Evolutionary conservation across 345 rosid species (phyloP).

Genomic region (Ceriops zippeliana): DNA sequence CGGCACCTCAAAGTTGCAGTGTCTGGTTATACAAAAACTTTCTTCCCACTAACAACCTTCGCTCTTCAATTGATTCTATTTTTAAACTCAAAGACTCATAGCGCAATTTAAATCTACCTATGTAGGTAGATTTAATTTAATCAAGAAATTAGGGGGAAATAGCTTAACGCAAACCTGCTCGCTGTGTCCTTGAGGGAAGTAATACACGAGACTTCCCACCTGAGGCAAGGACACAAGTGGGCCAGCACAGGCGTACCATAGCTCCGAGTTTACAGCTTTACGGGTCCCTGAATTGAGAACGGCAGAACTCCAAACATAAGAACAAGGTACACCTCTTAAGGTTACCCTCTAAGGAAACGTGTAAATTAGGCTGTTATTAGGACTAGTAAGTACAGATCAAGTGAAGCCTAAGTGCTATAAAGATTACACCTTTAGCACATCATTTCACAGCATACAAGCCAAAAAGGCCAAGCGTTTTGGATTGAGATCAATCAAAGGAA

Average conservation of each 20-base stretch:
- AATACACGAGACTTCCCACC: slow-evolving; percentile 87
- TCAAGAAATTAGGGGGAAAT: not conserved
- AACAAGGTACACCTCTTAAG: not conserved
- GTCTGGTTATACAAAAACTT: too few species aligned
- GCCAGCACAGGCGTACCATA: slow-evolving; percentile 99
- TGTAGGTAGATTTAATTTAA: not conserved
- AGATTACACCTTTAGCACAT: slow-evolving; percentile 13
- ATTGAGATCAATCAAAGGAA: not conserved
- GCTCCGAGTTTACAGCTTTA: slow-evolving; percentile 75
- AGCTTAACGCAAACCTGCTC: slow-evolving; percentile 73
- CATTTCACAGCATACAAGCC: slow-evolving; percentile 1
- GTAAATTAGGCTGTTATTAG: not conserved
- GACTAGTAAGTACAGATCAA: not conserved
- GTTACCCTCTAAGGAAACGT: slow-evolving; percentile 1
- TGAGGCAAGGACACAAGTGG: slow-evolving; percentile 94
- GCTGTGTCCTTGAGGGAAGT: slow-evolving; percentile 97
- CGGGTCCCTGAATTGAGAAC: slow-evolving; percentile 49
- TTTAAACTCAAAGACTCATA: too few species aligned
- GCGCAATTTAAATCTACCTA: too few species aligned
- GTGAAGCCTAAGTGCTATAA: not conserved
- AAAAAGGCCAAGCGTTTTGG: slow-evolving; percentile 5
- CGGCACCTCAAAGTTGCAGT: too few species aligned
- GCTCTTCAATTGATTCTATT: too few species aligned
- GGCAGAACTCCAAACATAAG: not conserved
- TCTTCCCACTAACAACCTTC: too few species aligned